These are phyloP conservation scores for Lentinula boryana DNA, from an alignment of 768 basidiomycete genomes.

Conservation along the genomic window DNA sequence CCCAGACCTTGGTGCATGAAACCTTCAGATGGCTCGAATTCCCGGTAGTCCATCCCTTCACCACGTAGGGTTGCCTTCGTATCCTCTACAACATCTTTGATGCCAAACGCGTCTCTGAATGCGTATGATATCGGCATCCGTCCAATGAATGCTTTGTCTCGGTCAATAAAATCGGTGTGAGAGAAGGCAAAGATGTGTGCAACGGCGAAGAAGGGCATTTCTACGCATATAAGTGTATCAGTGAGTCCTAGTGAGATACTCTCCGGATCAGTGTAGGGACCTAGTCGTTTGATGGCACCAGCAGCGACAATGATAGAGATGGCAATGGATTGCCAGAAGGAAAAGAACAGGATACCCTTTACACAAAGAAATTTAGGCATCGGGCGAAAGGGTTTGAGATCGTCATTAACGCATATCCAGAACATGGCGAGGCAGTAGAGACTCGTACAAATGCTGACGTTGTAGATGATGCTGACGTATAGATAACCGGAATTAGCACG, in stretches of 20 bases:
- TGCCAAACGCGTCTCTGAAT: constrained; percentile 80
- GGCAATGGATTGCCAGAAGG: constrained; percentile 92
- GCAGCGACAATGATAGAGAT: constrained; percentile 88
- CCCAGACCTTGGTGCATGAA: constrained; percentile 87
- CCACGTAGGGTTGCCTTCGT: constrained; percentile 76
- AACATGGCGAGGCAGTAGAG: constrained; percentile 94
- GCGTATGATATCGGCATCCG: constrained; percentile 89
- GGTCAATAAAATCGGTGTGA: constrained; percentile 78
- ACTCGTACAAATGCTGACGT: constrained; percentile 71
- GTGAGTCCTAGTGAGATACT: constrained; percentile 88
- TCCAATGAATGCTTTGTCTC: constrained; percentile 60
- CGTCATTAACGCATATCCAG: constrained; percentile 89
- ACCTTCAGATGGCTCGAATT: constrained; percentile 95
- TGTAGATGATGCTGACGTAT: constrained; percentile 84
- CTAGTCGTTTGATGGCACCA: constrained; percentile 68
- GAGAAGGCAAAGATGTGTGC: constrained; percentile 96
- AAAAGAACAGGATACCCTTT: constrained; percentile 97
- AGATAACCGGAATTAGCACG: constrained; percentile 84
- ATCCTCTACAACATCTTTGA: constrained; percentile 85
- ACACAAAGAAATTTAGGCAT: constrained; percentile 98
- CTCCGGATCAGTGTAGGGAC: constrained; percentile 82
- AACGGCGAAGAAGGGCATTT: constrained; percentile 97
- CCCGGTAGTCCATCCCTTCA: constrained; percentile 90
- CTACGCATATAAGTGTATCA: constrained; percentile 88
- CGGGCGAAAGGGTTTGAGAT: constrained; percentile 87